Conservation (phyloP, 2,329 filamentous ascomycete genomes). For the Didymella arachidicola region DNA sequence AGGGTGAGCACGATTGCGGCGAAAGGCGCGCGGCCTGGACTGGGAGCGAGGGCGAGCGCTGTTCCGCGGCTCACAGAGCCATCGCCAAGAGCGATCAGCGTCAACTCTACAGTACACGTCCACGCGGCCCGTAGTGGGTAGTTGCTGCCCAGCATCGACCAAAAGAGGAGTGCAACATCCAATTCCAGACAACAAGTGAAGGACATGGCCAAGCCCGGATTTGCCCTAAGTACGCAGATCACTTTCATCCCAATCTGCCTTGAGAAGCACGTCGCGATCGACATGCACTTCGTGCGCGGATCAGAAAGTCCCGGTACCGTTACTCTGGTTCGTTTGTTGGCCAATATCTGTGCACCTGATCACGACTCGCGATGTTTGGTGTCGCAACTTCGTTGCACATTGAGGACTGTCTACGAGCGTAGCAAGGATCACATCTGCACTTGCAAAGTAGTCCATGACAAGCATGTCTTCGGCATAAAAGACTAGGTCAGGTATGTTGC, state of each 20-base stretch:
- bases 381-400: not conserved
- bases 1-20: slow-evolving; percentile 5
- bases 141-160: slow-evolving; percentile 4
- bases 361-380: not conserved
- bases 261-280: slow-evolving; percentile 11
- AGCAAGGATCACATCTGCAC: not conserved
- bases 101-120: slow-evolving; percentile 1
- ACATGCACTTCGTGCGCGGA: slow-evolving; percentile 15
- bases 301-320: slow-evolving; percentile 1
- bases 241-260: slow-evolving; percentile 1
- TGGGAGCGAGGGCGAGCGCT: slow-evolving; percentile 11
- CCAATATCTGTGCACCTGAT: not conserved
- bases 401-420: not conserved
- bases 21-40: slow-evolving; percentile 2
- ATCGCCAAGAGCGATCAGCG: slow-evolving; percentile 21
- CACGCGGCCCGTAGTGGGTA: not conserved
- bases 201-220: slow-evolving; percentile 15
- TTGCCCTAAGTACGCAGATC: slow-evolving; percentile 15
- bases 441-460: not conserved
- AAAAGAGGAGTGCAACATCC: slow-evolving; percentile 4
- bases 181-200: slow-evolving; percentile 1
- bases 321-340: not conserved
- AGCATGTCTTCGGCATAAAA: not conserved
- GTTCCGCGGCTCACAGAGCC: slow-evolving; percentile 1
- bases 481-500: slow-evolving; percentile 13